These are phyloP conservation scores for Calonectria henricotiae DNA, from an alignment of 2,329 filamentous ascomycete genomes.

Conservation along the genomic window DNA sequence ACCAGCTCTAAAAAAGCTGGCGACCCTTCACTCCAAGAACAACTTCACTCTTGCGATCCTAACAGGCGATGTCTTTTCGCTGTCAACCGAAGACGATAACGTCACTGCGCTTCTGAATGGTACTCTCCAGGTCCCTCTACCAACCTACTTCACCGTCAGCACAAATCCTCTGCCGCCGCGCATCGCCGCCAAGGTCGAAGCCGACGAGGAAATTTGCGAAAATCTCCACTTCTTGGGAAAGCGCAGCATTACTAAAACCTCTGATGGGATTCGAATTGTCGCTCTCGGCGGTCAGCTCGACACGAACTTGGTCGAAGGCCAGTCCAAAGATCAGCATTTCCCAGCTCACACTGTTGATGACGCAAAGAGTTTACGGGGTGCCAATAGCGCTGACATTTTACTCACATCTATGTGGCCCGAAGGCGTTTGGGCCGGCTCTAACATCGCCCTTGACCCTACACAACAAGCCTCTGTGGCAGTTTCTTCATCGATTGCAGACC, in stretches of 20 bases:
- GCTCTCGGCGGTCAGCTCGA: slow-evolving; percentile 84
- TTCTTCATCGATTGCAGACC: slow-evolving; percentile 81
- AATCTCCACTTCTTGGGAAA: slow-evolving; percentile 94
- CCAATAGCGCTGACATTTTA: slow-evolving; percentile 87
- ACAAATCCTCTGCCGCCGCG: slow-evolving; percentile 78
- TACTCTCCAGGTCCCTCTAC: slow-evolving; percentile 81
- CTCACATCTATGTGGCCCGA: slow-evolving; percentile 91
- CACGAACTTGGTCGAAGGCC: slow-evolving; percentile 72
- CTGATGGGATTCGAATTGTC: slow-evolving; percentile 91
- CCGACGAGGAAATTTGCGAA: slow-evolving; percentile 83
- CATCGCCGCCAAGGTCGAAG: slow-evolving; percentile 82
- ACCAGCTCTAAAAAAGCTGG: slow-evolving; percentile 84
- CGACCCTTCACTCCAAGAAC: slow-evolving; percentile 88
- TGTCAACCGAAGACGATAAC: slow-evolving; percentile 71
- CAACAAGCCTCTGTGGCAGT: slow-evolving; percentile 67
- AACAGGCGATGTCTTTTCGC: slow-evolving; percentile 85
- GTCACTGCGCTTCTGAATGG: slow-evolving; percentile 80
- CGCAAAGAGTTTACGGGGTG: slow-evolving; percentile 81
- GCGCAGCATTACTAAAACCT: slow-evolving; percentile 89
- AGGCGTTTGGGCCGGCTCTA: slow-evolving; percentile 79
- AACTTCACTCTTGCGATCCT: slow-evolving; percentile 89
- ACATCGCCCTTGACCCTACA: slow-evolving; percentile 71
- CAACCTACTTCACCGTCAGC: slow-evolving; percentile 93
- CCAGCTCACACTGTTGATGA: slow-evolving; percentile 86
- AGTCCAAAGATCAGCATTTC: slow-evolving; percentile 81